A percentile compares a stretch with the other conserved stretches of the same genome.
phyloP scores from a whole-genome alignment of 257 asterid species.

The Rauvolfia tetraphylla region DNA sequence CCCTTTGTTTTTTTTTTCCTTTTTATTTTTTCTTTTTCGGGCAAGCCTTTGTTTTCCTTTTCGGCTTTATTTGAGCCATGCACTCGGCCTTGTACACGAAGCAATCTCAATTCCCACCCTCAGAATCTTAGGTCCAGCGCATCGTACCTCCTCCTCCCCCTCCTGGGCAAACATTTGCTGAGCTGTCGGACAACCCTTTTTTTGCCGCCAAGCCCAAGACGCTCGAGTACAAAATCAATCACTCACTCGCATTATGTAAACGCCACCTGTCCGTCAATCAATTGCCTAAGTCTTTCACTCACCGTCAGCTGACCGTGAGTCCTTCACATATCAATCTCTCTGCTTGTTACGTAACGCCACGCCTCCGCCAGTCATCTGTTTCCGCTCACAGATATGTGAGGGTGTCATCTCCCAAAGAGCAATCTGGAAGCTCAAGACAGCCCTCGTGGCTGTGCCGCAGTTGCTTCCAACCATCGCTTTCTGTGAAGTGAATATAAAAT shows the following conservation, averaged over 20 bases:
- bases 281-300: too few species aligned
- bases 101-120: not conserved
- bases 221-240: too few species aligned
- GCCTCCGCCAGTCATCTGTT: not conserved
- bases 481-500: too few species aligned
- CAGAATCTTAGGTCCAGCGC: not conserved
- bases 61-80: too few species aligned
- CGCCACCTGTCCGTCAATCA: too few species aligned
- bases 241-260: too few species aligned
- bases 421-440: not conserved
- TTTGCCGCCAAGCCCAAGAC: too few species aligned
- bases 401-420: not conserved
- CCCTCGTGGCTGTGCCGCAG: constrained; percentile 18
- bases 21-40: too few species aligned
- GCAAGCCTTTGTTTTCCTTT: too few species aligned
- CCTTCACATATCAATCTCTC: too few species aligned
- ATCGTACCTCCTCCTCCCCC: not conserved
- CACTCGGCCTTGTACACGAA: not conserved
- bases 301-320: not conserved
- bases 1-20: too few species aligned
- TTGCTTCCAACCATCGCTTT: not conserved
- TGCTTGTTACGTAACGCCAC: not conserved
- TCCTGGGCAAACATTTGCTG: not conserved
- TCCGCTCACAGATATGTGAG: not conserved
- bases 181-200: too few species aligned